Evolutionary conservation across 345 rosid species (phyloP).

Genomic region (Erysimum cheiranthoides): DNA sequence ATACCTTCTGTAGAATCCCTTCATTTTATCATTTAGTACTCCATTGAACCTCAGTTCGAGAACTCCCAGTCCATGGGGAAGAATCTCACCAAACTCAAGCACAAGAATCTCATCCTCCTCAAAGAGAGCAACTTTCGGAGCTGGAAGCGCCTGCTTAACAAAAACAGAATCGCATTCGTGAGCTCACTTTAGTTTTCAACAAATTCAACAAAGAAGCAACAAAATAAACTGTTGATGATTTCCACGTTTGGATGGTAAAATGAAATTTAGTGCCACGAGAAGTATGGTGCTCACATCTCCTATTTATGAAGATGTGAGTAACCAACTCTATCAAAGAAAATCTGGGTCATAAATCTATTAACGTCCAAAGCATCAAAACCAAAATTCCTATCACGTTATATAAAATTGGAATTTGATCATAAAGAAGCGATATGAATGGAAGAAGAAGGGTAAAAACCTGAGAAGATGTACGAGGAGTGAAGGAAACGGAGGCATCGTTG

Average conservation of each 20-base stretch:
- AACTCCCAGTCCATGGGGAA: conserved; percentile 76
- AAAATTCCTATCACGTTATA: conserved; percentile 14
- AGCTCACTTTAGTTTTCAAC: background rate
- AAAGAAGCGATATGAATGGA: background rate
- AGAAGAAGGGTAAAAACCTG: conserved; percentile 49
- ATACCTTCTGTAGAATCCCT: conserved; percentile 92
- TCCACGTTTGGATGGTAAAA: background rate
- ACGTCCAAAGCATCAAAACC: conserved; percentile 15
- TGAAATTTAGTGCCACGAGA: background rate
- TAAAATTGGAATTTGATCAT: background rate
- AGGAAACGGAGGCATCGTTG: conserved; percentile 57
- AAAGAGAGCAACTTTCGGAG: conserved; percentile 56
- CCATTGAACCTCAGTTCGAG: conserved; percentile 69
- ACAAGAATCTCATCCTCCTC: conserved; percentile 82
- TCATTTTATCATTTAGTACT: conserved; percentile 79
- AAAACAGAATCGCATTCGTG: background rate
- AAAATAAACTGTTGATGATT: background rate
- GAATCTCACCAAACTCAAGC: conserved; percentile 68
- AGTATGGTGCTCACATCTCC: background rate
- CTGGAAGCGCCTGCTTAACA: conserved; percentile 56
- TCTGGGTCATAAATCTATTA: background rate
- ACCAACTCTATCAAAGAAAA: too few relatives aligned
- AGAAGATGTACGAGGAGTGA: conserved; percentile 52
- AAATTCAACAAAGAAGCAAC: background rate
- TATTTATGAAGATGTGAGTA: background rate